Evolutionary conservation across 441 rosid genomes (phyloP).

Genomic region (Viola pubescens): DNA sequence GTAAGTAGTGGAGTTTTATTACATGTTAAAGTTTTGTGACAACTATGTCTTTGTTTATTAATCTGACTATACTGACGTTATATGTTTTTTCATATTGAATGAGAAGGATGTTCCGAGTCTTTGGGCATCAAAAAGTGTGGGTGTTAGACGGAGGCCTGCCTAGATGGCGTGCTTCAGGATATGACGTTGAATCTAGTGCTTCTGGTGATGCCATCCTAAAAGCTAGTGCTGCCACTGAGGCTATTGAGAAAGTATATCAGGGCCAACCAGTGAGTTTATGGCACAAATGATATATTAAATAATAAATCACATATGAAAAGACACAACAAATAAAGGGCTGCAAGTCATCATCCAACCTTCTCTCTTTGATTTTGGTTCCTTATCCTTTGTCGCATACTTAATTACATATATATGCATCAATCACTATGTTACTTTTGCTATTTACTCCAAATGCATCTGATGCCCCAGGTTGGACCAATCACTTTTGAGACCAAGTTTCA

Average conservation of each 20-base stretch:
- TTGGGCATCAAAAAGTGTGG: constrained; percentile 93
- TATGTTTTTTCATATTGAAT: constrained; percentile 11
- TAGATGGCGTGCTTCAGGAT: constrained; percentile 91
- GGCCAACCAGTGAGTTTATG: constrained; percentile 61
- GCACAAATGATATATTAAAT: not conserved
- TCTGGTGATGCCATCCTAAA: constrained; percentile 83
- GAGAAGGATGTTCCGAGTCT: constrained; percentile 86
- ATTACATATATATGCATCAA: not conserved
- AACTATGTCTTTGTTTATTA: not conserved
- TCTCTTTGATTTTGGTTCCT: not conserved
- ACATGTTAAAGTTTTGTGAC: constrained; percentile 6
- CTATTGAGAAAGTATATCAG: constrained; percentile 78
- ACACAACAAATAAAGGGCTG: not conserved
- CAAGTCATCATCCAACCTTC: not conserved
- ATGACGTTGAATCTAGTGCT: constrained; percentile 95
- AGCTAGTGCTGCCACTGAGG: constrained; percentile 94
- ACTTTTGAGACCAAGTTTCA: constrained; percentile 76
- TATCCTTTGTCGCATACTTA: not conserved
- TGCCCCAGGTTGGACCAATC: constrained; percentile 61
- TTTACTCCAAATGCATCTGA: not conserved
- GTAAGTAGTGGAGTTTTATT: constrained; percentile 38
- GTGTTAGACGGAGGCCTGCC: constrained; percentile 97
- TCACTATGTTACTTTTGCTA: not conserved
- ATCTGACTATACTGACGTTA: not conserved
- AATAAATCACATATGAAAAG: not conserved